Base-by-base conservation (phyloP, 345 rosid species). In the Syzygium oleosum region DNA sequence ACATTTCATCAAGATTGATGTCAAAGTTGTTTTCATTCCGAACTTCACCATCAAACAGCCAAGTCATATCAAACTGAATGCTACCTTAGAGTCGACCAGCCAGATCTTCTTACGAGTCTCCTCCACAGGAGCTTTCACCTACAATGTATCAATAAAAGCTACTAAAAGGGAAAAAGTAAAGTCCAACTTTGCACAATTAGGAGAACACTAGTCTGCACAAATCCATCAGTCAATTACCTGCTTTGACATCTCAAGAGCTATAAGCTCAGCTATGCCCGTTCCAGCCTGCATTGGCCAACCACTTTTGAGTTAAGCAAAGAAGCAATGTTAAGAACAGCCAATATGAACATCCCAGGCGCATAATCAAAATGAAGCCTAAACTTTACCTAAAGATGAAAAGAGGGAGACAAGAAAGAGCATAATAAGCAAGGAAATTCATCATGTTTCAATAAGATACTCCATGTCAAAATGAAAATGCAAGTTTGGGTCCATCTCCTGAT, bases 41-140 rank as follows among this genome's bases (percentile, higher is more conserved):
- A 53, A 22, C 83, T 19, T 87, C 1, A 3, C 9, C 85, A 58
- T 55, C 5, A 9, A 52, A 85, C 46, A 6, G 79, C 19, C 77
- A 65, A 89, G 52, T 63, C 12, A 38, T 31, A 79, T 61, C 51
- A 84, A 54, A 51, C 65, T 49, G n/a, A 52, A 80, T 22, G 84
- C 49, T 89, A 96, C 98, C 99, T 96, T 98, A n/a, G 99, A 98
- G 90, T 98, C 99, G 68, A 98, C 98, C 87, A 98, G 99, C 99
- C 98, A 96, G 22, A 98, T 94, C 88, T 94, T 96, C 93, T 97
- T 95, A 65, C 98, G 95, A 41, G 98, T 90, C 92, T 96, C 98
- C 91, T 96, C 99, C 85, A 96, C 22, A 4, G 97, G 94, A 87
- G 89, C 88, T 87, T 95, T 92, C 79, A 92, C 92, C 99, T 98